These are phyloP conservation scores for Uronychia setigera DNA, from an alignment of 73 alveolate genomes.

Conservation along the genomic window DNA sequence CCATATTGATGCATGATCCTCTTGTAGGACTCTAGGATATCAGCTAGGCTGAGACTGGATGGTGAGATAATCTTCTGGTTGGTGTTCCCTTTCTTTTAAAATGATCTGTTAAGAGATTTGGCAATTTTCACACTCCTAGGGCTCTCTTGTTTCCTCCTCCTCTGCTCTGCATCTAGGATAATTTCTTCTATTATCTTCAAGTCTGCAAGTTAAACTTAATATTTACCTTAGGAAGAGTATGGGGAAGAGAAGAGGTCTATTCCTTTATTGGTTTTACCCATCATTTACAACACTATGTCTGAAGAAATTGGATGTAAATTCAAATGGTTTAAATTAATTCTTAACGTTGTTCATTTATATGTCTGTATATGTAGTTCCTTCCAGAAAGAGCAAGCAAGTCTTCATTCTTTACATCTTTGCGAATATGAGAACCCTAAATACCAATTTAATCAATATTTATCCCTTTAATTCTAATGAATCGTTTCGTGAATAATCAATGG, in stretches of 20 bases:
- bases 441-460: too few relatives aligned
- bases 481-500: too few relatives aligned
- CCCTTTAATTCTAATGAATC: too few relatives aligned
- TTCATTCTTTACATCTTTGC: too few relatives aligned
- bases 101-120: not conserved
- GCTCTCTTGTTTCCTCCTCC: not conserved
- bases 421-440: too few relatives aligned
- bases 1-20: not conserved
- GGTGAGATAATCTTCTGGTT: not conserved
- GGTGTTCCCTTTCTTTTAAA: not conserved
- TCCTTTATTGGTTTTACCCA: too few relatives aligned
- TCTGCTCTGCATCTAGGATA: not conserved
- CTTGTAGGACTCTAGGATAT: not conserved
- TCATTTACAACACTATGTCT: too few relatives aligned
- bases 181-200: not conserved
- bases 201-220: not conserved
- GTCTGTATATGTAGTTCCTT: too few relatives aligned
- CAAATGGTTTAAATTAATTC: too few relatives aligned
- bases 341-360: too few relatives aligned
- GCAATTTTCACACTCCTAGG: not conserved
- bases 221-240: not conserved
- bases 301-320: too few relatives aligned
- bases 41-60: conserved; percentile 3
- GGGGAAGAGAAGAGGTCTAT: not conserved
- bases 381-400: too few relatives aligned